Evolutionary conservation across 345 rosid genomes (phyloP).

Genomic region (Laguncularia racemosa): DNA sequence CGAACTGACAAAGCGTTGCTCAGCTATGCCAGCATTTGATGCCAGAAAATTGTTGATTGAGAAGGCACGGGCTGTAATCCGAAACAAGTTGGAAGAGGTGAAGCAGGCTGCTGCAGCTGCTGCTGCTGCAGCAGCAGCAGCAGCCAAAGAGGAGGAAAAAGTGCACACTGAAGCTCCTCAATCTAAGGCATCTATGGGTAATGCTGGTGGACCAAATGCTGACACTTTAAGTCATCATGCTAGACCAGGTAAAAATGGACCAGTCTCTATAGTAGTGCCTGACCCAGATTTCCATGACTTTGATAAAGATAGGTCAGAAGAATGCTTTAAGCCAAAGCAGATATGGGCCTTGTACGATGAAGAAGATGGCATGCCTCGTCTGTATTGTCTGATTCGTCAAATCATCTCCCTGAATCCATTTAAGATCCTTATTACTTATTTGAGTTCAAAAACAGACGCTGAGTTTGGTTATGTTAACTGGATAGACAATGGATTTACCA

Average conservation of each 20-base stretch:
- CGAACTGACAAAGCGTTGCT: constrained; percentile 46
- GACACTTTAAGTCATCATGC: constrained; percentile 20
- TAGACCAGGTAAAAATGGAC: constrained; percentile 31
- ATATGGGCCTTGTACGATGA: constrained; percentile 98
- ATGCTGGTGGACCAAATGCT: constrained; percentile 13
- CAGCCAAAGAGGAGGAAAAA: constrained; percentile 23
- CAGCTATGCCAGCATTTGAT: constrained; percentile 62
- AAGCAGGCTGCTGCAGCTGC: constrained; percentile 43
- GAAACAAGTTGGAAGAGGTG: constrained; percentile 54
- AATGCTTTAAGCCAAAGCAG: constrained; percentile 84
- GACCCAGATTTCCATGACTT: constrained; percentile 97
- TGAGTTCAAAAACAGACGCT: constrained; percentile 84
- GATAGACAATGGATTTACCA: constrained; percentile 79
- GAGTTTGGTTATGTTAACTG: constrained; percentile 87
- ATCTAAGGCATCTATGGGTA: constrained; percentile 25
- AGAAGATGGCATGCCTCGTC: constrained; percentile 97
- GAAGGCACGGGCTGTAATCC: constrained; percentile 62
- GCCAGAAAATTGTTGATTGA: constrained; percentile 73
- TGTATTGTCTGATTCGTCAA: constrained; percentile 78
- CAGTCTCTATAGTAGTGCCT: constrained; percentile 69
- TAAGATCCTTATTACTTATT: constrained; percentile 75
- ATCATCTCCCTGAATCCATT: constrained; percentile 78
- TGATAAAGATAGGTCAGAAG: constrained; percentile 84
- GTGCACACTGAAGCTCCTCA: constrained; percentile 13
- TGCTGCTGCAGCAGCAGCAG: constrained; percentile 28